Conservation (phyloP, 192 early-diverging fungal genomes). For the Gamsiella multidivaricata region DNA sequence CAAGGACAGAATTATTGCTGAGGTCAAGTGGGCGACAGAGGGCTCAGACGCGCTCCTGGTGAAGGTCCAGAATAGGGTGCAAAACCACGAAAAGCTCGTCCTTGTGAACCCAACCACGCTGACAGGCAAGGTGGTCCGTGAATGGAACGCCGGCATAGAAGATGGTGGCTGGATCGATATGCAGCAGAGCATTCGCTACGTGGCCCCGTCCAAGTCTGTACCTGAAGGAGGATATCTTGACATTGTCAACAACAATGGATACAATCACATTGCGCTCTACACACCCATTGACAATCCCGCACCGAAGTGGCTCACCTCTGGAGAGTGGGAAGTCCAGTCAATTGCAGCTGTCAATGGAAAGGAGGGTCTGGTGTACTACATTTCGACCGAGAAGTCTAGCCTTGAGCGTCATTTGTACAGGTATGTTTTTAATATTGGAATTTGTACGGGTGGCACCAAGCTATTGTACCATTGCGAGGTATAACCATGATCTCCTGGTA, state of each 20-base stretch:
- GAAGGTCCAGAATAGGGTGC: constrained; percentile 89
- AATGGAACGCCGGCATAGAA: constrained; percentile 67
- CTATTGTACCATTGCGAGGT: too few species aligned
- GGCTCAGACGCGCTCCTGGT: constrained; percentile 72
- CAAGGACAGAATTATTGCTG: constrained; percentile 85
- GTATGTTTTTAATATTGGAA: too few species aligned
- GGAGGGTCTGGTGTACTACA: constrained; percentile 41
- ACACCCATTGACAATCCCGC: constrained; percentile 57
- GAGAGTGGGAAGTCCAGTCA: constrained; percentile 79
- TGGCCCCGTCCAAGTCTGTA: constrained; percentile 34
- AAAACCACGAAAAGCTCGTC: constrained; percentile 81
- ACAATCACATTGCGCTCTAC: constrained; percentile 76
- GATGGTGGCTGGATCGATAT: constrained; percentile 85
- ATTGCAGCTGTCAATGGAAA: constrained; percentile 53
- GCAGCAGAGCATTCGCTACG: constrained; percentile 55
- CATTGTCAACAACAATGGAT: constrained; percentile 71
- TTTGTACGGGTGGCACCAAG: too few species aligned
- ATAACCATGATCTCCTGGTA: background rate
- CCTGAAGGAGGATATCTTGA: constrained; percentile 69
- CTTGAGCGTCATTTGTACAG: constrained; percentile 50
- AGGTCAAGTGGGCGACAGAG: constrained; percentile 83
- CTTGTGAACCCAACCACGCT: constrained; percentile 57
- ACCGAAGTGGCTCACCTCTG: constrained; percentile 69
- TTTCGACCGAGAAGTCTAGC: constrained; percentile 37
- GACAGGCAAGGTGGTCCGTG: constrained; percentile 61